Conservation (phyloP, 768 basidiomycete genomes). For the Serpula lacrymans region DNA sequence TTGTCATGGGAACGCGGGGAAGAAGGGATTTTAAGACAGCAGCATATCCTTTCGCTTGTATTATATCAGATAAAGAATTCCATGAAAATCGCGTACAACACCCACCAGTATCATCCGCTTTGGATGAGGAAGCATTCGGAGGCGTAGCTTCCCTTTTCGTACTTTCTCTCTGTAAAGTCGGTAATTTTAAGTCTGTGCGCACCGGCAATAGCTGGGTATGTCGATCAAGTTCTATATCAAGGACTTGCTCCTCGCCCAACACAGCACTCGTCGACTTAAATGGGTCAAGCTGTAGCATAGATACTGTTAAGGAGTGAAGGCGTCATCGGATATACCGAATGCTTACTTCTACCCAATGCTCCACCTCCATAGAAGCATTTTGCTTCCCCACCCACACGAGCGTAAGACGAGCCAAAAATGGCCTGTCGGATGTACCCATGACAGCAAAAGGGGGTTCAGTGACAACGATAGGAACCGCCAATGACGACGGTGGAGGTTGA, state of each 20-base stretch:
- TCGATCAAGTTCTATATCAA: slow-evolving; percentile 48
- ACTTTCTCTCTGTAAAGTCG: slow-evolving; percentile 23
- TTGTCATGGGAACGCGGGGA: slow-evolving; percentile 41
- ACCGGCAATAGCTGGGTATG: slow-evolving; percentile 36
- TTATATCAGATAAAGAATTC: too few species aligned
- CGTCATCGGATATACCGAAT: slow-evolving; percentile 1
- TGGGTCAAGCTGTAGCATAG: slow-evolving; percentile 39
- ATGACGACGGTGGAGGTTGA: slow-evolving; percentile 32
- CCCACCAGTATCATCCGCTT: too few species aligned
- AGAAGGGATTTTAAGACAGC: slow-evolving; percentile 32
- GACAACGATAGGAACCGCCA: slow-evolving; percentile 31
- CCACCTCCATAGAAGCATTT: slow-evolving; percentile 40
- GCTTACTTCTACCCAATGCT: slow-evolving; percentile 53
- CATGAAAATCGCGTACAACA: too few species aligned
- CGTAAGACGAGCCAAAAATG: slow-evolving; percentile 41
- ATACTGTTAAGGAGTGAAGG: slow-evolving; percentile 4
- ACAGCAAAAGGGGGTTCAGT: slow-evolving; percentile 38
- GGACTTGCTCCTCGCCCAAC: slow-evolving; percentile 46
- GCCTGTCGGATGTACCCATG: slow-evolving; percentile 38
- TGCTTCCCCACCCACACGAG: slow-evolving; percentile 39
- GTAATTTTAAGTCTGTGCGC: slow-evolving; percentile 17
- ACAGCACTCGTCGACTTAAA: slow-evolving; percentile 31
- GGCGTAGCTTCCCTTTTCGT: background rate
- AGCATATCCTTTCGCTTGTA: slow-evolving; percentile 25
- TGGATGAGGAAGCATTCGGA: background rate